phyloP scores from a whole-genome alignment of 176 grass and related monocot species.

The Phoenix roebelenii region DNA sequence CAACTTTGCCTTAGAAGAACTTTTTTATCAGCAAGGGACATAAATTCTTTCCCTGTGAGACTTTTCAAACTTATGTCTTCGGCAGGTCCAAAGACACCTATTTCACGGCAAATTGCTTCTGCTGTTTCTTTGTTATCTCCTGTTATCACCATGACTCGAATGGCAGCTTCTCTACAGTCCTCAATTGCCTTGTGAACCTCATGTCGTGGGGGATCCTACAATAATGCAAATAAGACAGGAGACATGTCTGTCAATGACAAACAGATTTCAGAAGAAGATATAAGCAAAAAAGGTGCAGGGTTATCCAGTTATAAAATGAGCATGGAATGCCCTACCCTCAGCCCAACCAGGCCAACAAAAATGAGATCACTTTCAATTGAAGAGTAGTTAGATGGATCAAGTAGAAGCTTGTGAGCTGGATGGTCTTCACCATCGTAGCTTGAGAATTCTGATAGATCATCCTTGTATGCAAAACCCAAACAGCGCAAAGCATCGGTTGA shows the following conservation, averaged over 20 bases:
- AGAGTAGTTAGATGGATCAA: conserved; percentile 87
- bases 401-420: conserved; percentile 84
- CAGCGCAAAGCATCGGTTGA: conserved; percentile 91
- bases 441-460: conserved; percentile 62
- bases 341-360: conserved; percentile 69
- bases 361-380: conserved; percentile 68
- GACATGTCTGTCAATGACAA: background rate
- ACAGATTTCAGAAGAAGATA: too few species aligned
- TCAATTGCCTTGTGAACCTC: conserved; percentile 90
- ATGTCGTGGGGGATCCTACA: conserved; percentile 89
- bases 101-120: conserved; percentile 93
- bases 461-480: conserved; percentile 91
- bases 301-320: background rate
- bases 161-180: conserved; percentile 91
- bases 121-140: conserved; percentile 99
- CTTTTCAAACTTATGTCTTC: conserved; percentile 77
- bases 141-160: conserved; percentile 96
- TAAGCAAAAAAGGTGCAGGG: background rate
- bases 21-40: conserved; percentile 69
- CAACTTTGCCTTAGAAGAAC: conserved; percentile 43
- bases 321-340: conserved; percentile 50
- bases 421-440: conserved; percentile 91
- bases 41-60: conserved; percentile 82
- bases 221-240: conserved; percentile 6
- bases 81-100: conserved; percentile 64